phyloP scores from a whole-genome alignment of 75 land plant genomes.

The Gnetum montanum region DNA sequence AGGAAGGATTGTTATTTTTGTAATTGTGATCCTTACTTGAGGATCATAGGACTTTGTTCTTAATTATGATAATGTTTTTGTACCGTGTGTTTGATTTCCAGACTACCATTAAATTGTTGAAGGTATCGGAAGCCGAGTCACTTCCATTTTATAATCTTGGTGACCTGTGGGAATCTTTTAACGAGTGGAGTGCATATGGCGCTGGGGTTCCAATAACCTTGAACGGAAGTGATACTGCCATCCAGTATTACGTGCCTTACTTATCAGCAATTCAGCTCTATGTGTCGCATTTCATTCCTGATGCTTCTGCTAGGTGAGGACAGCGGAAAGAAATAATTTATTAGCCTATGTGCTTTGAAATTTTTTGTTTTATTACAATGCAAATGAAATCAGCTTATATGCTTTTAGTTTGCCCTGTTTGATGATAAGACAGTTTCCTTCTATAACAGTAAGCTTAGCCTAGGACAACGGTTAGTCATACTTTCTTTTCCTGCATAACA shows the following conservation, averaged over 20 bases:
- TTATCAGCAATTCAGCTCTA: slow-evolving; percentile 55
- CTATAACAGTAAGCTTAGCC: too few species aligned
- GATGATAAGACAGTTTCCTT: too few species aligned
- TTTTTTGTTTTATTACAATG: not conserved
- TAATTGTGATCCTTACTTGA: too few species aligned
- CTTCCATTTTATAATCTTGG: slow-evolving; percentile 24
- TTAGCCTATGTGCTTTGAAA: not conserved
- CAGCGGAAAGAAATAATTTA: not conserved
- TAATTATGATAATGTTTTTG: too few species aligned
- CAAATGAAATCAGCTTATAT: not conserved
- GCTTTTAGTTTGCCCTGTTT: too few species aligned
- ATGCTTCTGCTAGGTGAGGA: slow-evolving; percentile 14
- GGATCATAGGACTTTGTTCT: too few species aligned
- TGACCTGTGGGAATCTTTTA: slow-evolving; percentile 46
- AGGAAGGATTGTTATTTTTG: not conserved
- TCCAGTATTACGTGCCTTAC: slow-evolving; percentile 53
- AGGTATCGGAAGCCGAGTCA: slow-evolving; percentile 12
- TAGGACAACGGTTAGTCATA: too few species aligned
- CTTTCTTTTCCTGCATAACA: too few species aligned
- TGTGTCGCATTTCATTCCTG: slow-evolving; percentile 12
- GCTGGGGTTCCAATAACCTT: slow-evolving; percentile 44
- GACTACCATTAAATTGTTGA: slow-evolving; percentile 18
- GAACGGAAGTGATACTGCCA: slow-evolving; percentile 26
- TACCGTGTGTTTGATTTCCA: too few species aligned
- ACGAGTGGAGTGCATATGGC: slow-evolving; percentile 59